Evolutionary conservation across 73 alveolate species (phyloP).

Genomic region (Tetrahymena borealis): DNA sequence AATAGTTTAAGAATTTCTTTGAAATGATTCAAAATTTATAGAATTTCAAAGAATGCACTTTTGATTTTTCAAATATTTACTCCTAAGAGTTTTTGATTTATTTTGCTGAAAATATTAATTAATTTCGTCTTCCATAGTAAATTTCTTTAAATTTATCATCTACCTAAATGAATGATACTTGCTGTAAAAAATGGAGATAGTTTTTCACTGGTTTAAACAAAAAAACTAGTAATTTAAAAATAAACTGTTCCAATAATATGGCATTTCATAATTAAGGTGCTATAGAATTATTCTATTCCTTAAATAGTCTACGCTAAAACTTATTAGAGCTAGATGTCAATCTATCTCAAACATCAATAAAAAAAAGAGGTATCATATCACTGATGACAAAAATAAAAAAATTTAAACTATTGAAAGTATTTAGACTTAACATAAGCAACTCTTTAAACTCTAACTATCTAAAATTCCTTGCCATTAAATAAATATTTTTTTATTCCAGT

Average conservation of each 20-base stretch:
- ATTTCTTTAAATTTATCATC: not conserved
- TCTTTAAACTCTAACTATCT: not conserved
- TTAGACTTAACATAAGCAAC: not conserved
- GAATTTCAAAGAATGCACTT: not conserved
- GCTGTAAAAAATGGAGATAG: not conserved
- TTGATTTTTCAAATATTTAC: not conserved
- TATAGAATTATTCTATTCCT: too few species aligned
- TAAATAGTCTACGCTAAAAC: not conserved
- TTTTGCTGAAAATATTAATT: not conserved
- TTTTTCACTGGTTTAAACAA: not conserved
- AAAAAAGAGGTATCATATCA: not conserved
- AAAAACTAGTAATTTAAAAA: not conserved
- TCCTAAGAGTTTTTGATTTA: not conserved
- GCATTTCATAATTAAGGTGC: not conserved
- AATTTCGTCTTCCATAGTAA: not conserved
- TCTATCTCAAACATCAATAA: not conserved
- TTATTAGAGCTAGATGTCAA: not conserved
- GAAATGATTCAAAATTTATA: not conserved
- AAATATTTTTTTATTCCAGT: not conserved
- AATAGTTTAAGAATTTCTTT: not conserved
- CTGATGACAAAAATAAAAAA: not conserved
- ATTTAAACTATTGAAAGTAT: not conserved
- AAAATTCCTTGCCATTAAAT: not conserved
- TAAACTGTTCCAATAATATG: not conserved
- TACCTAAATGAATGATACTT: not conserved